These are phyloP conservation scores for Entomortierella chlamydospora DNA, from an alignment of 192 early-diverging fungal species.

Conservation along the genomic window DNA sequence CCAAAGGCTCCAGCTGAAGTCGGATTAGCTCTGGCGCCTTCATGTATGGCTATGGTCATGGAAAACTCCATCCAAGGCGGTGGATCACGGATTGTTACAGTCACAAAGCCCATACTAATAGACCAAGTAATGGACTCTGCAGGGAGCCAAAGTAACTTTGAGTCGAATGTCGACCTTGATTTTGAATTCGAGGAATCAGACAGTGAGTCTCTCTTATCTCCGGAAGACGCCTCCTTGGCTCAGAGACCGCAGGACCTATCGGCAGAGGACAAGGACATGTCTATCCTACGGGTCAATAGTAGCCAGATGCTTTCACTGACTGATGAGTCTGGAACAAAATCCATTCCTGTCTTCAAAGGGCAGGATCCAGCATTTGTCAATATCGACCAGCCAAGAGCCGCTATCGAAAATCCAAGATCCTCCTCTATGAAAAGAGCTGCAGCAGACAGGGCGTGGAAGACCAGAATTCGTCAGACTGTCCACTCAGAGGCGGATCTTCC, in stretches of 20 bases:
- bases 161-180: slow-evolving; percentile 7
- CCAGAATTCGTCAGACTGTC: slow-evolving; percentile 35
- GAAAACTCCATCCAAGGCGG: slow-evolving; percentile 10
- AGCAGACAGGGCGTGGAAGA: slow-evolving; percentile 44
- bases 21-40: slow-evolving; percentile 27
- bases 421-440: slow-evolving; percentile 8
- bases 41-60: slow-evolving; percentile 55
- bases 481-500: slow-evolving; percentile 45
- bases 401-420: background rate
- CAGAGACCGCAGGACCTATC: background rate
- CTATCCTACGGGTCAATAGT: slow-evolving; percentile 40
- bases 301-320: slow-evolving; percentile 35
- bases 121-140: slow-evolving; percentile 54
- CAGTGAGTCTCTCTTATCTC: slow-evolving; percentile 31
- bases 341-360: slow-evolving; percentile 3
- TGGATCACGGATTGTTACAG: slow-evolving; percentile 38
- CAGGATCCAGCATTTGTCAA: background rate
- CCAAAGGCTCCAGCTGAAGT: background rate
- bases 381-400: background rate
- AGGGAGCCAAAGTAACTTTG: background rate
- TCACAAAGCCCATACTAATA: slow-evolving; percentile 44
- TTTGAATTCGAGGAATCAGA: slow-evolving; percentile 35
- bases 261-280: slow-evolving; percentile 26
- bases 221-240: slow-evolving; percentile 24
- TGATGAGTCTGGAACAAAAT: slow-evolving; percentile 31